phyloP scores from a whole-genome alignment of 768 basidiomycete genomes.

The Sarcodon aspratus region DNA sequence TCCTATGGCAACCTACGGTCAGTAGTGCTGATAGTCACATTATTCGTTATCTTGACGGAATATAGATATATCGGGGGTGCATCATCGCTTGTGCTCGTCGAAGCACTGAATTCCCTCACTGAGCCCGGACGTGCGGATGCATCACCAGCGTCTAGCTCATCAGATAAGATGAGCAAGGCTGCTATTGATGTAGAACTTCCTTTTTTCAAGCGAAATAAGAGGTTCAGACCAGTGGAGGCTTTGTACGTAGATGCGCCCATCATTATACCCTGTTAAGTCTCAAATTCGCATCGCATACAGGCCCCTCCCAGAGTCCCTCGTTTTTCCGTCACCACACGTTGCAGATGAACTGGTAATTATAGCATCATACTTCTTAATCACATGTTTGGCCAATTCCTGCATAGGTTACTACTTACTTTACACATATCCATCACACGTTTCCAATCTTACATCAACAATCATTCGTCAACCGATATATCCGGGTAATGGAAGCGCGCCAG shows the following conservation, averaged over 20 bases:
- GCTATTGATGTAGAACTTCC: not conserved
- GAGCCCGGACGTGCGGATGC: not conserved
- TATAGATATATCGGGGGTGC: not conserved
- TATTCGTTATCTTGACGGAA: not conserved
- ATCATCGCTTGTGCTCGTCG: not conserved
- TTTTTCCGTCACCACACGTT: conserved; percentile 6
- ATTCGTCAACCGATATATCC: conserved; percentile 8
- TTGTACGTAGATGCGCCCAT: not conserved
- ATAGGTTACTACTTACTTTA: conserved; percentile 7
- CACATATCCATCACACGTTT: conserved; percentile 9
- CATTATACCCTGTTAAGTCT: not conserved
- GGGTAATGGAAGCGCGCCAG: conserved; percentile 5
- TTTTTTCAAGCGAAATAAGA: not conserved
- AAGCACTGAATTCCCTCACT: not conserved
- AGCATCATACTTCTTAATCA: not conserved
- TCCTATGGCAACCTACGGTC: conserved; percentile 10
- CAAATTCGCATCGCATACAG: not conserved
- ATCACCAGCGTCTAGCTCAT: not conserved
- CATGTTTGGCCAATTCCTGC: not conserved
- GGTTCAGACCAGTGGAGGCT: not conserved
- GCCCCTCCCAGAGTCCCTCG: not conserved
- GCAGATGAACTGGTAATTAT: conserved; percentile 8
- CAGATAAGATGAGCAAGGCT: not conserved
- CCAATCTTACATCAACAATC: conserved; percentile 10
- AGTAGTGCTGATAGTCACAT: not conserved